phyloP scores from a whole-genome alignment of 2,329 filamentous ascomycete species.

The Aspergillus oerlinghausenensis region DNA sequence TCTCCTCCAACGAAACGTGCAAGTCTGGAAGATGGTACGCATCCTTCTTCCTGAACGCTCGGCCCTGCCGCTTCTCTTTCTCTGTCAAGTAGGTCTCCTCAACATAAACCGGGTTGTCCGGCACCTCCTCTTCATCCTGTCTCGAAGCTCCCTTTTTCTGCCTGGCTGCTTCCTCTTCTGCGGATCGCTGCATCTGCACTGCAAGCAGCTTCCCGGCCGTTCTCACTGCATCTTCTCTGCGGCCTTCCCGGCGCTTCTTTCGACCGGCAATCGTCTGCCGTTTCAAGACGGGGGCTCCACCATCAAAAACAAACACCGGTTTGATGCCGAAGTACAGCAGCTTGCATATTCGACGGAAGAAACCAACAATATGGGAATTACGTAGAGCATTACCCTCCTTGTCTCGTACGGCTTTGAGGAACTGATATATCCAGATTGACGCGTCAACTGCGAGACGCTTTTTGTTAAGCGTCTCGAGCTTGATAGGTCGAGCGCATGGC shows the following conservation, averaged over 20 bases:
- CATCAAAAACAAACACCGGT: constrained; percentile 97
- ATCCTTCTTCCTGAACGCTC: constrained; percentile 85
- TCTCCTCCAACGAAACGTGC: constrained; percentile 69
- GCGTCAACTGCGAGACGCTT: constrained; percentile 96
- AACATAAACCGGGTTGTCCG: constrained; percentile 76
- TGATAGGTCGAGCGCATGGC: constrained; percentile 91
- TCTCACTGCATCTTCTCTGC: constrained; percentile 84
- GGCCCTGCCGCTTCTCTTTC: constrained; percentile 66
- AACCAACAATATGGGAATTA: constrained; percentile 93
- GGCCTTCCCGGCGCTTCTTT: constrained; percentile 75
- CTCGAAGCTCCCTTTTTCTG: constrained; percentile 46
- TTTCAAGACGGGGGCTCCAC: constrained; percentile 86
- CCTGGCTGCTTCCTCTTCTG: constrained; percentile 75
- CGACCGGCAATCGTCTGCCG: constrained; percentile 79
- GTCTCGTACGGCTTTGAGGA: constrained; percentile 96
- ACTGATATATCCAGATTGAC: constrained; percentile 99
- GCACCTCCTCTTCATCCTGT: constrained; percentile 63
- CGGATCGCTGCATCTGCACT: constrained; percentile 86
- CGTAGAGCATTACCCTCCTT: constrained; percentile 96
- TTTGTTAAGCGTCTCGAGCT: constrained; percentile 91
- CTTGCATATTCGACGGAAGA: constrained; percentile 98
- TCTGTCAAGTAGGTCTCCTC: constrained; percentile 81
- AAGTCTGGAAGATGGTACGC: constrained; percentile 92
- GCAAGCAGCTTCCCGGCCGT: constrained; percentile 90
- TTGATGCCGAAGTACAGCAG: constrained; percentile 93